These are phyloP conservation scores for Nicotiana obtusifolia DNA, from an alignment of 257 asterid genomes.

Conservation along the genomic window DNA sequence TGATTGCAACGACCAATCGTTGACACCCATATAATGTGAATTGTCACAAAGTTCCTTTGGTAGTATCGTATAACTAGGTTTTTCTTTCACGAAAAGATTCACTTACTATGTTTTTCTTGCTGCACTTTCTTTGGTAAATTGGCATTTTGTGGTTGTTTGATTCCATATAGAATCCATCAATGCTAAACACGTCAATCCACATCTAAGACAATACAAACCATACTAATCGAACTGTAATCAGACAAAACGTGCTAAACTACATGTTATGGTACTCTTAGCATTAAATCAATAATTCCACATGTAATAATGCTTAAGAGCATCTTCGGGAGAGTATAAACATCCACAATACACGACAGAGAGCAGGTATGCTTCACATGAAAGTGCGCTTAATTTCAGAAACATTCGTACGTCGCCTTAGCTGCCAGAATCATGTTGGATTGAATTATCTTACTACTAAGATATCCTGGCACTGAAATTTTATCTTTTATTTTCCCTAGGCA, in stretches of 20 bases:
- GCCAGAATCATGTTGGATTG: not conserved
- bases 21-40: not conserved
- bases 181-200: not conserved
- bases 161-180: not conserved
- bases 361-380: not conserved
- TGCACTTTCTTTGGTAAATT: too few relatives aligned
- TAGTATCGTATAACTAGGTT: not conserved
- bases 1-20: conserved; percentile 1
- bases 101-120: not conserved
- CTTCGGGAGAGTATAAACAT: not conserved
- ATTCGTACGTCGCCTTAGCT: not conserved
- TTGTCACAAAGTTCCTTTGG: not conserved
- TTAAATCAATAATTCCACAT: not conserved
- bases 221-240: not conserved
- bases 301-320: not conserved
- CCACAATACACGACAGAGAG: not conserved
- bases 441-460: not conserved
- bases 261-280: not conserved
- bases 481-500: too few relatives aligned
- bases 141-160: too few relatives aligned
- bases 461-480: not conserved
- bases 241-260: not conserved
- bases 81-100: conserved; percentile 18
- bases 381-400: not conserved
- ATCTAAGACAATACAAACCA: not conserved